Conservation (phyloP, 2,329 filamentous ascomycete genomes). For the Neonectria neomacrospora region DNA sequence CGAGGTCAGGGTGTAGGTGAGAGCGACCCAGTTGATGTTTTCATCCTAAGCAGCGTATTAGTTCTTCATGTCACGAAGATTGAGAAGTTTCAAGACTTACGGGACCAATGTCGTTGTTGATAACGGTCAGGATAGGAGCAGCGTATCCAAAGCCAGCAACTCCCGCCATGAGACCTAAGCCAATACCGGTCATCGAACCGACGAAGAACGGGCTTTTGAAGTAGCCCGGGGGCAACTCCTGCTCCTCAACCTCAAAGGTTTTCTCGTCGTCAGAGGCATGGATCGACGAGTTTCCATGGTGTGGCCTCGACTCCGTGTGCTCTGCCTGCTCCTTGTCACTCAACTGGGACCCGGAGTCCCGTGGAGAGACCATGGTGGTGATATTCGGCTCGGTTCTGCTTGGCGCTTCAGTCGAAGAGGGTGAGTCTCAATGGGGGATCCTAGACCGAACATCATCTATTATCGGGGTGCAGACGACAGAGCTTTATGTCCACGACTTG, state of each 20-base stretch:
- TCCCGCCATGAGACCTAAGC: slow-evolving; percentile 43
- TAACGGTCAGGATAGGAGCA: slow-evolving; percentile 35
- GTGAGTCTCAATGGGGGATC: background rate
- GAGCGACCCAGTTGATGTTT: slow-evolving; percentile 47
- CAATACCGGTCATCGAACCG: slow-evolving; percentile 41
- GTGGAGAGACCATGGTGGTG: slow-evolving; percentile 2
- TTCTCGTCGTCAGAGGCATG: slow-evolving; percentile 27
- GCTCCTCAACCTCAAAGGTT: slow-evolving; percentile 35
- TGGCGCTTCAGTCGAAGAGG: background rate
- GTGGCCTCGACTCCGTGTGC: slow-evolving; percentile 4
- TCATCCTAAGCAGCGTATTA: slow-evolving; percentile 24
- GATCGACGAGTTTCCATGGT: background rate
- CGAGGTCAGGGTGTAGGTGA: slow-evolving; percentile 45
- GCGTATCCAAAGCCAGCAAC: slow-evolving; percentile 45
- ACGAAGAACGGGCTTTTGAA: slow-evolving; percentile 44
- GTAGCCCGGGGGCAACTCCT: slow-evolving; percentile 38
- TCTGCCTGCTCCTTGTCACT: slow-evolving; percentile 24
- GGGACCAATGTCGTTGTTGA: slow-evolving; percentile 37
- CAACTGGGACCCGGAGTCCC: slow-evolving; percentile 18
- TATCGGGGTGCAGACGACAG: background rate
- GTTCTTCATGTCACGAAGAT: background rate
- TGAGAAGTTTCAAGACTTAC: slow-evolving; percentile 13
- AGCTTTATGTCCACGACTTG: slow-evolving; percentile 2
- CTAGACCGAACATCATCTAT: background rate
- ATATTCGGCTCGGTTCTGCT: background rate